Conservation (phyloP, 2,329 filamentous ascomycete genomes). For the Delphinella strobiligena region DNA sequence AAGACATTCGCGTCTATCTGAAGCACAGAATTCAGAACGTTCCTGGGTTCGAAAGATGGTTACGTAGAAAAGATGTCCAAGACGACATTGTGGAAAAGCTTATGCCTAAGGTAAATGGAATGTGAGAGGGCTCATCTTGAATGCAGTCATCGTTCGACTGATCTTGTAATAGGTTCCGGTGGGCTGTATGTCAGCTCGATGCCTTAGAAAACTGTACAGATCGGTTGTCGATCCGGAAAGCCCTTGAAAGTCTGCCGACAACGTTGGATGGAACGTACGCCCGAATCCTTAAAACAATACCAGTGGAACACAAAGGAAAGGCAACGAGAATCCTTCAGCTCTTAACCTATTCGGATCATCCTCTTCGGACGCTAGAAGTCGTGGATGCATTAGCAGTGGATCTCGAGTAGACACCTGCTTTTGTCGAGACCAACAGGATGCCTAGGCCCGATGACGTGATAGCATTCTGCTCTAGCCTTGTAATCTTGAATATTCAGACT, state of each 20-base stretch:
- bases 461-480: too few relatives aligned
- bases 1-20: constrained; percentile 3
- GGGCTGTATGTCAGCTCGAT: constrained; percentile 3
- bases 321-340: not conserved
- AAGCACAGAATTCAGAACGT: not conserved
- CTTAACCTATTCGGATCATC: not conserved
- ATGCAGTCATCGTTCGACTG: too few relatives aligned
- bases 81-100: not conserved
- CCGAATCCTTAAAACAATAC: not conserved
- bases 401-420: not conserved
- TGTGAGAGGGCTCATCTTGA: too few relatives aligned
- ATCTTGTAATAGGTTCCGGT: constrained; percentile 1
- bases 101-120: not conserved
- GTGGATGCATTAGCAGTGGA: not conserved
- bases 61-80: not conserved
- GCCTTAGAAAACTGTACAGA: not conserved
- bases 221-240: not conserved
- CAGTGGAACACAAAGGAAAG: not conserved
- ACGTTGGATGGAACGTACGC: not conserved
- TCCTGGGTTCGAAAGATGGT: not conserved
- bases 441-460: not conserved
- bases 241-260: not conserved
- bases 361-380: not conserved
- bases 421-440: not conserved
- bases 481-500: too few relatives aligned